phyloP scores from a whole-genome alignment of 2,329 filamentous ascomycete genomes.

The Curvularia spicifera region DNA sequence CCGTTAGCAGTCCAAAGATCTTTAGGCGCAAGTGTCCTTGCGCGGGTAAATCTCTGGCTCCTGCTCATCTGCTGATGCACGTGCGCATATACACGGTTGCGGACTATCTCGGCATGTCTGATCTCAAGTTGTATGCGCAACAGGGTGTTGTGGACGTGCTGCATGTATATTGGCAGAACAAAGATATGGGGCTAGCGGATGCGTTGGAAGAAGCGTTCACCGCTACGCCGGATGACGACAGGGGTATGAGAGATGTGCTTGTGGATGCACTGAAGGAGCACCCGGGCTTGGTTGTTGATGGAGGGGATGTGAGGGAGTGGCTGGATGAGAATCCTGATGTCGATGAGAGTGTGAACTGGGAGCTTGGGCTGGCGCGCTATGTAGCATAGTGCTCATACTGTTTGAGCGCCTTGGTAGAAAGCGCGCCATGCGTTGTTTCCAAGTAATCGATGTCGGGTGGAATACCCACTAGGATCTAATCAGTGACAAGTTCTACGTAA shows the following conservation, averaged over 20 bases:
- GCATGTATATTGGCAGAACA: conserved; percentile 18
- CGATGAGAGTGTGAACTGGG: conserved; percentile 7
- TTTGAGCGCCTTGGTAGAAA: not conserved
- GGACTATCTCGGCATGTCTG: conserved; percentile 12
- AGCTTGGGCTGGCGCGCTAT: not conserved
- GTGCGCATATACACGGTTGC: conserved; percentile 15
- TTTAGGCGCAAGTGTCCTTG: conserved; percentile 12
- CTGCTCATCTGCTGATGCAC: conserved; percentile 12
- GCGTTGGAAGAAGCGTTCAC: conserved; percentile 14
- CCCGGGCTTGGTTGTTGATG: conserved; percentile 11
- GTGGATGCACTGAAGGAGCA: conserved; percentile 1
- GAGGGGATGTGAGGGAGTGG: conserved; percentile 15
- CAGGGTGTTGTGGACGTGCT: conserved; percentile 9
- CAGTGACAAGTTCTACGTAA: not conserved
- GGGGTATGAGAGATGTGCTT: not conserved
- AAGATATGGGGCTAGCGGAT: conserved; percentile 6
- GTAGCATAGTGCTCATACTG: not conserved
- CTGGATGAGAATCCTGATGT: conserved; percentile 12
- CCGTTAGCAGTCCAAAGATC: not conserved
- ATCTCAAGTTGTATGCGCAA: conserved; percentile 7
- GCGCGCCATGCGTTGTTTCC: not conserved
- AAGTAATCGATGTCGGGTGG: not conserved
- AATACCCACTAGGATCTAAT: not conserved
- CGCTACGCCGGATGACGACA: conserved; percentile 11
- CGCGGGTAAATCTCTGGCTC: conserved; percentile 6